Conservation (phyloP, 768 basidiomycete genomes). For the Antrodiella citrinella region DNA sequence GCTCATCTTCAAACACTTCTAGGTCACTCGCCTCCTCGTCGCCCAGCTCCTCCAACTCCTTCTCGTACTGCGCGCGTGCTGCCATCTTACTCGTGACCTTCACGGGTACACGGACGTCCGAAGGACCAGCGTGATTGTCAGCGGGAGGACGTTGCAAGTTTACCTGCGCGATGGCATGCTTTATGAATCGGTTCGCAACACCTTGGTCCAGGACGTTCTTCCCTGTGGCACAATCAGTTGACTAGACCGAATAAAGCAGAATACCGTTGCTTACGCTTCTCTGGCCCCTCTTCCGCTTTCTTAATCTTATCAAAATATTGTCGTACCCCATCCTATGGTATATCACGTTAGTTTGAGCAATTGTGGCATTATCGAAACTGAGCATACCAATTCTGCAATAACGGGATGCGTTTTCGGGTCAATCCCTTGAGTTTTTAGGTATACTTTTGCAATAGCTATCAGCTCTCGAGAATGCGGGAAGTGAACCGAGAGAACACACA, state of each 20-base stretch:
- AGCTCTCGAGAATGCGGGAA: background rate
- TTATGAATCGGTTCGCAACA: conserved; percentile 78
- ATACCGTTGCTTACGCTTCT: conserved; percentile 33
- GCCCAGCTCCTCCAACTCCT: conserved; percentile 36
- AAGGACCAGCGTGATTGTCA: conserved; percentile 11
- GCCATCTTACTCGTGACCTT: conserved; percentile 69
- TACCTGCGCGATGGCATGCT: conserved; percentile 68
- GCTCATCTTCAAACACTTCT: conserved; percentile 28
- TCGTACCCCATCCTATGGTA: conserved; percentile 61
- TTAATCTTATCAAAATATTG: conserved; percentile 81
- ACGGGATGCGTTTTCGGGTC: conserved; percentile 77
- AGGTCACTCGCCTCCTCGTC: conserved; percentile 36
- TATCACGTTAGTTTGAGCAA: background rate
- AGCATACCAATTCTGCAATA: conserved; percentile 56
- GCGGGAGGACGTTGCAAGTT: conserved; percentile 20
- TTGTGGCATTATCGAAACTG: background rate
- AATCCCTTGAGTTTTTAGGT: conserved; percentile 71
- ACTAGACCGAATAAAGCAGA: background rate
- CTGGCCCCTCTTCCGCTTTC: conserved; percentile 55
- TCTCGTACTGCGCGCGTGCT: conserved; percentile 58
- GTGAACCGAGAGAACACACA: conserved; percentile 26
- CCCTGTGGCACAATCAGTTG: conserved; percentile 21
- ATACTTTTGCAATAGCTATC: conserved; percentile 39
- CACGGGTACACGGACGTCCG: conserved; percentile 30
- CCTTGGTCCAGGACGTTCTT: conserved; percentile 58